A percentile compares a stretch with the other conserved stretches of the same genome.
Conservation (phyloP, 148 eudicot genomes). For the Rhododendron simsii region DNA sequence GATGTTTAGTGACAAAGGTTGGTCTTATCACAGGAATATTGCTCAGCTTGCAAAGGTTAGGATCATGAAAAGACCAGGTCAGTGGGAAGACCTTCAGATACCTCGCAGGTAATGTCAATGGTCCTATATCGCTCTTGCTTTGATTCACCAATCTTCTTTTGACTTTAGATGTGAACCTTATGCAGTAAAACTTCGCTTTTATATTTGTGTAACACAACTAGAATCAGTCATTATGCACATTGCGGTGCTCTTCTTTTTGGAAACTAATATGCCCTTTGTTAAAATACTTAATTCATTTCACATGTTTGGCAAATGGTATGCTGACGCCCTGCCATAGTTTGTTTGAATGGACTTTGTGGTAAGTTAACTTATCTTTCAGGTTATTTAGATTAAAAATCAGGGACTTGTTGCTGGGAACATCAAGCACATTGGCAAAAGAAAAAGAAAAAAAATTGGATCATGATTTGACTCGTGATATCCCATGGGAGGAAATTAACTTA, state of each 20-base stretch:
- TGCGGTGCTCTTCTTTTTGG: neutral
- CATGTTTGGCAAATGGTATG: neutral
- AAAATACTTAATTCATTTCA: neutral
- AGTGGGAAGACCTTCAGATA: constrained; percentile 75
- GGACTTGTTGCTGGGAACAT: neutral
- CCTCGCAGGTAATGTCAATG: constrained; percentile 47
- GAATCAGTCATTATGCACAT: neutral
- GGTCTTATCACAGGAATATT: constrained; percentile 53
- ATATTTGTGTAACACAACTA: neutral
- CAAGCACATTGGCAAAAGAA: neutral
- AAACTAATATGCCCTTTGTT: neutral
- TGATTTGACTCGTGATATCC: neutral
- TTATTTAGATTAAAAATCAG: neutral
- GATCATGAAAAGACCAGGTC: constrained; percentile 61
- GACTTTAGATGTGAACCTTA: neutral
- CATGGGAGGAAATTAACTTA: neutral
- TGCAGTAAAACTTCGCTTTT: neutral
- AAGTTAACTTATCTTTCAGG: neutral
- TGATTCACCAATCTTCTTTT: neutral
- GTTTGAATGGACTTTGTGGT: neutral
- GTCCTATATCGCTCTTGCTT: neutral
- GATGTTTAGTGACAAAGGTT: neutral
- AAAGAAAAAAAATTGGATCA: neutral
- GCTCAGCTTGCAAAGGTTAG: constrained; percentile 72
- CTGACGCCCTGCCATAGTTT: no score